Conservation (phyloP, 2,329 filamentous ascomycete species). For the Diplodia seriata region DNA sequence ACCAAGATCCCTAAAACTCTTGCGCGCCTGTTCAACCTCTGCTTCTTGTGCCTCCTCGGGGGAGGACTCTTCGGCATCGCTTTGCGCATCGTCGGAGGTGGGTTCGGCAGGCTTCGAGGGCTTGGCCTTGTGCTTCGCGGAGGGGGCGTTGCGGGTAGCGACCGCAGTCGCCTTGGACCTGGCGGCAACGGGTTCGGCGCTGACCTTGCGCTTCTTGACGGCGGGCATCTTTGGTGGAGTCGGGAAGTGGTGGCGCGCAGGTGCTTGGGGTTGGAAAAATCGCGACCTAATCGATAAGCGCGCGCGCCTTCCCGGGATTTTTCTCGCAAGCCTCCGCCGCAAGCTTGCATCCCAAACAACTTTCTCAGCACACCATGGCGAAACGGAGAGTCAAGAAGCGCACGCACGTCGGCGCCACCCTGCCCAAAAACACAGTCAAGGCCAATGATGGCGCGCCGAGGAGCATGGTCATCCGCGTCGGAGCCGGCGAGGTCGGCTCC, state of each 20-base stretch:
- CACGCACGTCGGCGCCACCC: slow-evolving; percentile 75
- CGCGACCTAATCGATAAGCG: slow-evolving; percentile 29
- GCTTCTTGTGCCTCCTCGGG: slow-evolving; percentile 35
- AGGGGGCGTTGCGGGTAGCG: slow-evolving; percentile 4
- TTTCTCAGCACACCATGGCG: slow-evolving; percentile 30
- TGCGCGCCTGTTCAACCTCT: slow-evolving; percentile 49
- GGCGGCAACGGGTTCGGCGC: slow-evolving; percentile 32
- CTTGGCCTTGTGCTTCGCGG: slow-evolving; percentile 18
- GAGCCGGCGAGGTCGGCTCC: slow-evolving; percentile 89
- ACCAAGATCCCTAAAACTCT: slow-evolving; percentile 75
- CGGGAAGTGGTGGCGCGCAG: slow-evolving; percentile 2
- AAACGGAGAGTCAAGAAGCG: slow-evolving; percentile 70
- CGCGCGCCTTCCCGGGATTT: slow-evolving; percentile 24
- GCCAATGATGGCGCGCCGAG: slow-evolving; percentile 76
- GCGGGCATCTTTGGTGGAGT: slow-evolving; percentile 44
- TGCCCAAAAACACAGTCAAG: slow-evolving; percentile 62
- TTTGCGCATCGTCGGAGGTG: slow-evolving; percentile 34
- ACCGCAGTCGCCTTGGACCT: slow-evolving; percentile 19
- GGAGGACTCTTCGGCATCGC: slow-evolving; percentile 38
- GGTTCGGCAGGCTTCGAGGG: slow-evolving; percentile 35
- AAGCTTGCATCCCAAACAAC: slow-evolving; percentile 12
- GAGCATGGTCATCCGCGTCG: slow-evolving; percentile 98
- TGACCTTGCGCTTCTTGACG: slow-evolving; percentile 54
- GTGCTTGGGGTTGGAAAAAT: slow-evolving; percentile 19
- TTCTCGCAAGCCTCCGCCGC: slow-evolving; percentile 28